These are phyloP conservation scores for Talaromyces ruber DNA, from an alignment of 495 filamentous ascomycete species.

Conservation along the genomic window DNA sequence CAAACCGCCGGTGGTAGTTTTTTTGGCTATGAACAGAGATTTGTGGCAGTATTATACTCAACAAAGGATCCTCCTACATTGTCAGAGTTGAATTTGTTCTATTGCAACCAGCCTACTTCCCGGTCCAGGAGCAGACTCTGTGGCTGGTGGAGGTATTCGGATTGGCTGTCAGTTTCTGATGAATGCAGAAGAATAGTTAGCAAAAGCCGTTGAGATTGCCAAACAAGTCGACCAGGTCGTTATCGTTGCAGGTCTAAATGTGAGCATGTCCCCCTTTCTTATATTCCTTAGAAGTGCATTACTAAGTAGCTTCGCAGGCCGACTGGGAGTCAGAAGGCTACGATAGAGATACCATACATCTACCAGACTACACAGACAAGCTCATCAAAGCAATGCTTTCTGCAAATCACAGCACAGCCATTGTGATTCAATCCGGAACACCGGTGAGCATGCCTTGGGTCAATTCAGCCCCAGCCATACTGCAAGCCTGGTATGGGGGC, in stretches of 20 bases:
- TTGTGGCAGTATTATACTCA: constrained; percentile 42
- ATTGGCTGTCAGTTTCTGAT: background rate
- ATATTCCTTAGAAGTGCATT: no score
- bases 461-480: constrained; percentile 50
- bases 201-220: constrained; percentile 14
- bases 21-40: constrained; percentile 54
- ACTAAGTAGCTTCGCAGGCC: no score
- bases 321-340: background rate
- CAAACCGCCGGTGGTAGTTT: constrained; percentile 53
- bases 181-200: background rate
- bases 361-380: background rate
- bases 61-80: constrained; percentile 9
- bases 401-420: constrained; percentile 5
- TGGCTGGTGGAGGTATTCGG: background rate
- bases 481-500: constrained; percentile 61
- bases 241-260: constrained; percentile 11
- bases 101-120: background rate
- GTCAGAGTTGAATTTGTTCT: background rate
- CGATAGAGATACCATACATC: background rate
- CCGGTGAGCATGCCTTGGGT: constrained; percentile 70
- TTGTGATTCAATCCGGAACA: background rate
- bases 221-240: constrained; percentile 44
- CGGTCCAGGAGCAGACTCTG: background rate
- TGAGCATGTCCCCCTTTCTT: constrained; percentile 8
- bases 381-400: background rate